phyloP scores from a whole-genome alignment of 1,284 basidiomycete genomes.

The Lignosus rhinocerotis region DNA sequence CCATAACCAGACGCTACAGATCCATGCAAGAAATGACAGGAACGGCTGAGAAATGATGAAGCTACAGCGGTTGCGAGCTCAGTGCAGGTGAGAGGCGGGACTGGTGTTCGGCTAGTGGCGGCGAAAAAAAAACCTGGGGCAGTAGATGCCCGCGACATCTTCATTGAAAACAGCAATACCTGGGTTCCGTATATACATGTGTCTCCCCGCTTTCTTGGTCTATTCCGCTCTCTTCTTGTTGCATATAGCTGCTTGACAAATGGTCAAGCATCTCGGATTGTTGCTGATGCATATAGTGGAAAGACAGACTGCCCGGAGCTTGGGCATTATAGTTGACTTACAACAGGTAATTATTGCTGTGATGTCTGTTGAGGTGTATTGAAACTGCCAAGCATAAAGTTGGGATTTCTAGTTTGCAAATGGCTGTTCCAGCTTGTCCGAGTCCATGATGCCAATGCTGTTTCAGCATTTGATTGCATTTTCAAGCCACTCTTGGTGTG shows the following conservation, averaged over 20 bases:
- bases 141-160: too few relatives aligned
- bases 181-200: constrained; percentile 1
- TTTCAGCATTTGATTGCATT: constrained; percentile 77
- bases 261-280: too few relatives aligned
- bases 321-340: constrained; percentile 82
- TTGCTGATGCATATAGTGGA: constrained; percentile 67
- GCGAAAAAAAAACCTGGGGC: too few relatives aligned
- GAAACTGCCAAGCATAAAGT: constrained; percentile 41
- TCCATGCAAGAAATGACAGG: too few relatives aligned
- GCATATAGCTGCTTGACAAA: not conserved
- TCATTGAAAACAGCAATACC: too few relatives aligned
- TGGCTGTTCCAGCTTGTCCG: constrained; percentile 76
- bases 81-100: too few relatives aligned
- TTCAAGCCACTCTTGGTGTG: constrained; percentile 73
- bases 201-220: constrained; percentile 8
- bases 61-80: too few relatives aligned
- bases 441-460: constrained; percentile 75
- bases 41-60: too few relatives aligned
- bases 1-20: too few relatives aligned
- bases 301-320: constrained; percentile 69
- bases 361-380: not conserved
- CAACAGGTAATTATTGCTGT: constrained; percentile 54
- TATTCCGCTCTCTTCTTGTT: not conserved
- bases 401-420: constrained; percentile 67
- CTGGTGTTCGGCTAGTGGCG: too few relatives aligned